phyloP scores from a whole-genome alignment of 2,329 filamentous ascomycete species.

The Xylariaceae sp. region DNA sequence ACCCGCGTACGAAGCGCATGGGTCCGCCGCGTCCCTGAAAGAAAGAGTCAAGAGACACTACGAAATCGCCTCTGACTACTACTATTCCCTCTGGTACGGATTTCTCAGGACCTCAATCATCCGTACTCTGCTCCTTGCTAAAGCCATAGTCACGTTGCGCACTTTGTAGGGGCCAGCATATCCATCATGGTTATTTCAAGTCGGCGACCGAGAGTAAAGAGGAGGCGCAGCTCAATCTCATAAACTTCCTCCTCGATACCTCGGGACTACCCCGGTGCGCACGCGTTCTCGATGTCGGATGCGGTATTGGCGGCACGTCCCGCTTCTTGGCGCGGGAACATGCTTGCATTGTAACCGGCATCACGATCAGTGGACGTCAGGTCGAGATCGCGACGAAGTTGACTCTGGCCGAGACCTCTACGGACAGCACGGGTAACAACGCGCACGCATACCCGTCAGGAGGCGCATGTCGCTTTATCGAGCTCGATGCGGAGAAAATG shows the following conservation, averaged over 20 bases:
- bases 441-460: constrained; percentile 9
- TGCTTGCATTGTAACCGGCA: constrained; percentile 50
- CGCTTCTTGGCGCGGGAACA: constrained; percentile 49
- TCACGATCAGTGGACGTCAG: constrained; percentile 56
- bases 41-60: constrained; percentile 57
- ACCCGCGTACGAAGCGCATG: constrained; percentile 27
- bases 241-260: constrained; percentile 49
- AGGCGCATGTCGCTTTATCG: constrained; percentile 46
- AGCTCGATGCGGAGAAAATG: constrained; percentile 59
- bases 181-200: constrained; percentile 57
- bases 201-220: constrained; percentile 50
- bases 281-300: constrained; percentile 55
- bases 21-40: constrained; percentile 39
- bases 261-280: constrained; percentile 35
- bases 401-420: constrained; percentile 34
- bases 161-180: constrained; percentile 53
- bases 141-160: background rate
- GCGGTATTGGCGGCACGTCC: constrained; percentile 55
- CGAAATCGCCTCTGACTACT: constrained; percentile 57
- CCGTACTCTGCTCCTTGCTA: constrained; percentile 1
- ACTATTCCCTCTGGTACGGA: constrained; percentile 53
- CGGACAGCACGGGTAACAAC: background rate
- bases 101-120: background rate
- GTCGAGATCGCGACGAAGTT: constrained; percentile 53
- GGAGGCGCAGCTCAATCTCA: constrained; percentile 52